Evolutionary conservation across 306 rosid species (phyloP), one percentile per base, ranked within the genome.

Genomic region (Medicago arabica): DNA sequence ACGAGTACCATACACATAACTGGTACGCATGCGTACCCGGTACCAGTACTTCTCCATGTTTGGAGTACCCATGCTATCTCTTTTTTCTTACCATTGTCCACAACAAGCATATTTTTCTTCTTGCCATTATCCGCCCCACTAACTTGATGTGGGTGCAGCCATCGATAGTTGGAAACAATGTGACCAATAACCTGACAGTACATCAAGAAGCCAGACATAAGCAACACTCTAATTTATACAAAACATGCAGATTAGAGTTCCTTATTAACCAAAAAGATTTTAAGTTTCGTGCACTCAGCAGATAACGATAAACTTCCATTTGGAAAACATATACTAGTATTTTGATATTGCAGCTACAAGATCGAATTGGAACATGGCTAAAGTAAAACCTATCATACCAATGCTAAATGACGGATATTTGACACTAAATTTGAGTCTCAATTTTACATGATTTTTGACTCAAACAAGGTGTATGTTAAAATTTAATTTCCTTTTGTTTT

Each of bases 361-460:
- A 76, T 95, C 83, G 92, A 90, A 84, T 83, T 95, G 91, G 97
- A 95, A 78, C 97, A 92, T 28, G 93, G 87, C 93, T 74, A 91
- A 90, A 86, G 84, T 95, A 72, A 95, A 85, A 73, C 98, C 98
- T 78, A 87, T 70, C 65, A 82, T 95, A 80, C 95, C 96, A 43
- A 83, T 92, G 71, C 91, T 95, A 57, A 95, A 95, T 83, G 75
- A 86, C 75, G 98, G 61, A 84, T 95, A 76, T 95, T 92, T 83
- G 98, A 95, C 77, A 90, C 83, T 57, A 89, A 95, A 84, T 88
- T 95, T 67, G 98, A 92, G 87, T 95, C 98, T 62, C 98, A 95
- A 54, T 90, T 95, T 84, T 95, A 90, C 75, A 89, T 95, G 90
- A 92, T 95, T 77, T 95, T 88, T 57, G 97, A 95, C 65, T 54